Conservation (phyloP, 306 rosid species). For the Abrus pulchellus region DNA sequence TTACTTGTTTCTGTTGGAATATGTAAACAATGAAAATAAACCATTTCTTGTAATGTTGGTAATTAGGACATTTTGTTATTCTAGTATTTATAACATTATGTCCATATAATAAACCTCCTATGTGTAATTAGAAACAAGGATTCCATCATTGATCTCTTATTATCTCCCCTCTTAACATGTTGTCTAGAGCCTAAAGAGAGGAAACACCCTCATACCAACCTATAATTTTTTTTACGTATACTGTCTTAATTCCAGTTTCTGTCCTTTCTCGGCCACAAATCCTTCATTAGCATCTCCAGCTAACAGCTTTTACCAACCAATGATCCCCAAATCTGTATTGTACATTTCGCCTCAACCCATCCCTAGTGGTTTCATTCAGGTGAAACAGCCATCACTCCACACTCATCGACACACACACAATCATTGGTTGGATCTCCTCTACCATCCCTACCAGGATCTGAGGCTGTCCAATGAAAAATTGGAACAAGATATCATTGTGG, state of each 20-base stretch:
- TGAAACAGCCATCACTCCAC: not conserved
- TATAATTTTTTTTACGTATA: not conserved
- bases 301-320: not conserved
- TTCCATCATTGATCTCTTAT: not conserved
- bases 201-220: not conserved
- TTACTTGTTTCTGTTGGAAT: constrained; percentile 18
- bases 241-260: not conserved
- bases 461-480: constrained; percentile 1
- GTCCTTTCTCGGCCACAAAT: not conserved
- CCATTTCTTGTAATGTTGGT: not conserved
- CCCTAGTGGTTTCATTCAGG: not conserved
- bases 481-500: not conserved
- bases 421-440: not conserved
- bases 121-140: not conserved
- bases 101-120: not conserved
- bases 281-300: not conserved
- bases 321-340: not conserved
- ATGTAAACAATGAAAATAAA: not conserved
- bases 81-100: not conserved
- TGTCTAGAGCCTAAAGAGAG: not conserved
- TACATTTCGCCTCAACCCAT: not conserved
- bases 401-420: not conserved
- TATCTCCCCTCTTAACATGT: not conserved
- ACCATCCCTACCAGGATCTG: not conserved
- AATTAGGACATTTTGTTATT: not conserved